Evolutionary conservation across 495 filamentous ascomycete genomes (phyloP).

Genomic region (Penicillium turbatum): DNA sequence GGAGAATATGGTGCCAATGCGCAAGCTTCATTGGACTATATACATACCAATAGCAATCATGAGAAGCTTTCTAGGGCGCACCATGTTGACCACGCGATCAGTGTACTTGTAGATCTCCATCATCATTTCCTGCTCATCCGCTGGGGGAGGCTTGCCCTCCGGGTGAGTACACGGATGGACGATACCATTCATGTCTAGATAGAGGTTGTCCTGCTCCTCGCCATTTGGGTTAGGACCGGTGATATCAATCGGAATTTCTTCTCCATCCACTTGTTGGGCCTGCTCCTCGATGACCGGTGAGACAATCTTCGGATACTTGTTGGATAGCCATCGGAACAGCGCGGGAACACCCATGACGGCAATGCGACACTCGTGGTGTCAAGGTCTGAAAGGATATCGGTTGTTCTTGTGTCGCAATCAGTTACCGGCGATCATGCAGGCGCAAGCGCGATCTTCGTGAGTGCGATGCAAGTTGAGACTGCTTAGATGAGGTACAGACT

Average conservation of each 20-base stretch:
- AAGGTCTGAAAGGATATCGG: background rate
- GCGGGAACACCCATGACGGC: constrained; percentile 88
- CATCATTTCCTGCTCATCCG: constrained; percentile 99
- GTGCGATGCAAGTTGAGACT: background rate
- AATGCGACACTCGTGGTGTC: constrained; percentile 14
- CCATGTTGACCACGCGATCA: constrained; percentile 97
- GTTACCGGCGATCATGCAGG: background rate
- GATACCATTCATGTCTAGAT: constrained; percentile 99
- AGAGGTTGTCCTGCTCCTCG: constrained; percentile 96
- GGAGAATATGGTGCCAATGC: background rate
- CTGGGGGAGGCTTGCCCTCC: constrained; percentile 84
- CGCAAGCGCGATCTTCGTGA: background rate
- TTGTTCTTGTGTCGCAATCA: constrained; percentile 3
- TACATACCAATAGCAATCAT: constrained; percentile 95
- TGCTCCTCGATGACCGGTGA: constrained; percentile 82
- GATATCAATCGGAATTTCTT: constrained; percentile 75
- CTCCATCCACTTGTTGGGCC: constrained; percentile 71
- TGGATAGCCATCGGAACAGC: constrained; percentile 88
- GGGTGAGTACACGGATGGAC: constrained; percentile 99
- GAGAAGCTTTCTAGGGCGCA: constrained; percentile 86
- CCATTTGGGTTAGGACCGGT: constrained; percentile 91
- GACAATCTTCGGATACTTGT: constrained; percentile 95
- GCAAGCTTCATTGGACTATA: constrained; percentile 1
- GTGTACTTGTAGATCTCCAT: constrained; percentile 95
- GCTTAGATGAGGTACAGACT: background rate